Conservation (phyloP, 371 early-diverging fungal genomes). For the Mortierella polycephala region DNA sequence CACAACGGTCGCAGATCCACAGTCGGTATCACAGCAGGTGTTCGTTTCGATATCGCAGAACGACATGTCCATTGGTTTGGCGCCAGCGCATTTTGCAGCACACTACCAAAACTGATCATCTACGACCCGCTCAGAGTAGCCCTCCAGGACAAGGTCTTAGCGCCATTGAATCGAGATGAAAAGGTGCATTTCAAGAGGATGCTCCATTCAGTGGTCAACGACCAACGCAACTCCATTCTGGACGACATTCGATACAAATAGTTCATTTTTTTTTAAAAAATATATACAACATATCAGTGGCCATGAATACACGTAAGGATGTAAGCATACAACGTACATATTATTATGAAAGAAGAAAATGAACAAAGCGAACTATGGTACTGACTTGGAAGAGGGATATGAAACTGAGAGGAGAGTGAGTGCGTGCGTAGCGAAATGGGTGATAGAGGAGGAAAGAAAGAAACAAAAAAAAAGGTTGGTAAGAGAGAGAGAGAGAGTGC, state of each 20-base stretch:
- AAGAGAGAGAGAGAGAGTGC: not conserved
- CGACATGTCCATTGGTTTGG: constrained; percentile 53
- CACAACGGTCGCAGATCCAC: constrained; percentile 31
- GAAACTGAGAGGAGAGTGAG: constrained; percentile 6
- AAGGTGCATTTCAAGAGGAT: constrained; percentile 24
- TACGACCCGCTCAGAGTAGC: constrained; percentile 12
- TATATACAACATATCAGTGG: not conserved
- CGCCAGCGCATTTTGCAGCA: constrained; percentile 30
- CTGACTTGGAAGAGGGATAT: constrained; percentile 12
- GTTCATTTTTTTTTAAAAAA: not conserved
- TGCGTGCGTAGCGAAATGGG: not conserved
- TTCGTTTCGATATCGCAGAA: constrained; percentile 17
- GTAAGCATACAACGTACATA: not conserved
- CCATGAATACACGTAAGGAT: not conserved
- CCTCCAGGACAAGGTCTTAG: constrained; percentile 21
- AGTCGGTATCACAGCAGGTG: constrained; percentile 10
- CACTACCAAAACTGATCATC: constrained; percentile 9
- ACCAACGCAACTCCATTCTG: constrained; percentile 34
- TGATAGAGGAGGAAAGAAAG: not conserved
- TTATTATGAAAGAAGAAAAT: constrained; percentile 7
- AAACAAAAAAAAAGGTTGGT: not conserved
- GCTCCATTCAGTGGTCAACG: constrained; percentile 22
- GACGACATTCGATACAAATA: constrained; percentile 26
- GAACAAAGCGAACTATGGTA: constrained; percentile 4
- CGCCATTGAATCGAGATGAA: constrained; percentile 3